Base-by-base conservation (phyloP, 2,329 filamentous ascomycete species). In the Fusarium domesticum region DNA sequence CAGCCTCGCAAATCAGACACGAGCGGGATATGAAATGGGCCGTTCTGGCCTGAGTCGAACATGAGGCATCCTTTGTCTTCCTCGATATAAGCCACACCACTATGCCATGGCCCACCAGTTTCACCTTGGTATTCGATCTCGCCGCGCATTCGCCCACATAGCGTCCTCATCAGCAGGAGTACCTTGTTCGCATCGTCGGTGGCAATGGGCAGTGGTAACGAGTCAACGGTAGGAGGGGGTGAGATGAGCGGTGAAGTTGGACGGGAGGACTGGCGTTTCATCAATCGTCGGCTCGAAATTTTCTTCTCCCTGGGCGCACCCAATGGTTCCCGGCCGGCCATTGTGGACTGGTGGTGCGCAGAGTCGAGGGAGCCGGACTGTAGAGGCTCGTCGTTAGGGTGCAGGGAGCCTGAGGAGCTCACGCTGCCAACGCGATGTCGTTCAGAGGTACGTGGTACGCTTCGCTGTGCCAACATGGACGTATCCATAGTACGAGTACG, bases 61-160 rank as follows among this genome's bases (percentile, higher is more conserved):
- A 91, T 83, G 50, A 93, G 69, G 54, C 81, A 83, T 3, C 86
- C 87, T 46, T 78, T 80, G 36, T 88, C 84, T 46, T 89, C 85
- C 49, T 91, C 84, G 50, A 93, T 88, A 60, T 84, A 89, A 61
- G 84, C 87, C 50, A 85, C 79, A n/a, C 87, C 87, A 25, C 74
- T 67, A 45, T 77, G 75, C 88, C 88, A 93, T 1, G 76, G 72
- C 14, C 76, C 80, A 18, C 72, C 71, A 12, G 75, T 72, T 30
- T 81, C 80, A 34, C 74, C 74, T 56, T 85, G 81, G 61, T 88
- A 92, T 51, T 88, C 84, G 20, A 90, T 74, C 54, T 85, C 82
- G 43, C 88, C 88, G 57, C 83, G 83, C 87, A 92, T 93, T 53
- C 83, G 79, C 19, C 89, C 88, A 59, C 84, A 86, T 6, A 89